phyloP scores from a whole-genome alignment of 352 stramenopile genomes.

The Phytophthora kernoviae region DNA sequence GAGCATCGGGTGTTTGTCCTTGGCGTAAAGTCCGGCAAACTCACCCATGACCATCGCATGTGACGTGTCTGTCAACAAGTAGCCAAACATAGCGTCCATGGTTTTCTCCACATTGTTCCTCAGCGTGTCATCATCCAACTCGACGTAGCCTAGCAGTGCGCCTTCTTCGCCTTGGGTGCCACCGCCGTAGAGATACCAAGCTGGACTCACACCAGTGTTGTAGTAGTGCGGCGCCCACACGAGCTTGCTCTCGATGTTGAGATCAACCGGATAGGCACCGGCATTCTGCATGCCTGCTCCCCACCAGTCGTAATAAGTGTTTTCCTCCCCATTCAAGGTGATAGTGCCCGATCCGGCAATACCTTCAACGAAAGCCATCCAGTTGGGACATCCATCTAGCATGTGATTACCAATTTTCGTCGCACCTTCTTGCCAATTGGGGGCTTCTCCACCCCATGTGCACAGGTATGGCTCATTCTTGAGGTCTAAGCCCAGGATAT shows the following conservation, averaged over 20 bases:
- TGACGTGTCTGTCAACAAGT: slow-evolving; percentile 39
- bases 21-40: slow-evolving; percentile 53
- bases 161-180: slow-evolving; percentile 22
- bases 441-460: slow-evolving; percentile 44
- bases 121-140: slow-evolving; percentile 43
- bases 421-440: slow-evolving; percentile 58
- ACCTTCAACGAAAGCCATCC: slow-evolving; percentile 71
- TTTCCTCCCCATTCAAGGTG: slow-evolving; percentile 22
- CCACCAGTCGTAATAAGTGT: slow-evolving; percentile 71
- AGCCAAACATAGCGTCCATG: slow-evolving; percentile 57
- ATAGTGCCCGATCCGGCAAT: slow-evolving; percentile 46
- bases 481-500: slow-evolving; percentile 67
- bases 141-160: slow-evolving; percentile 23
- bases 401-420: slow-evolving; percentile 63
- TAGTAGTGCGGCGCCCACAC: slow-evolving; percentile 79
- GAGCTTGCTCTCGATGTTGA: slow-evolving; percentile 53
- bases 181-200: slow-evolving; percentile 61
- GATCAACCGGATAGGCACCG: slow-evolving; percentile 35
- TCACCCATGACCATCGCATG: slow-evolving; percentile 51
- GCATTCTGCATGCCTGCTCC: slow-evolving; percentile 57
- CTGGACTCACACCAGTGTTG: slow-evolving; percentile 63
- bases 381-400: slow-evolving; percentile 63
- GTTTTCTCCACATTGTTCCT: slow-evolving; percentile 44
- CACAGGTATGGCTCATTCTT: slow-evolving; percentile 73
- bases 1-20: slow-evolving; percentile 35